A percentile compares a stretch with the other conserved stretches of the same genome.
These are phyloP conservation scores for Symbiodinium pilosum DNA, from an alignment of 73 alveolate genomes.

Conservation along the genomic window DNA sequence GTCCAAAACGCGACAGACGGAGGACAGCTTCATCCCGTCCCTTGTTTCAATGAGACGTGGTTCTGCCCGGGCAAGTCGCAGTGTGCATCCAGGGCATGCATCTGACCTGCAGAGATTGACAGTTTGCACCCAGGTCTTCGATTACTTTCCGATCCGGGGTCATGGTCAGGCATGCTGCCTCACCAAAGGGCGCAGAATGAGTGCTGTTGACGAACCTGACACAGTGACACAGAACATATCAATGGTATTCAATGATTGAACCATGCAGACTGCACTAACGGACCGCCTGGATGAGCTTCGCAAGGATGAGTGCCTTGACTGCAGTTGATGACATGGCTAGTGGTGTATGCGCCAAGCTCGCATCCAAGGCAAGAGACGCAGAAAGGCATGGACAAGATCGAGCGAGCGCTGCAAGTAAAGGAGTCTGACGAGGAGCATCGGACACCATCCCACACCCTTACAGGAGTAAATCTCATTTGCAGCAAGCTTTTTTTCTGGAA, in stretches of 20 bases:
- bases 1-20: neutral
- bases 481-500: too few relatives aligned
- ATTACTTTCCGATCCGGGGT: neutral
- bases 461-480: too few relatives aligned
- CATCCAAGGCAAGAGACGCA: neutral
- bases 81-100: too few relatives aligned
- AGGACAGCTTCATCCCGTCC: neutral
- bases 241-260: too few relatives aligned
- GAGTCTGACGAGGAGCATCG: too few relatives aligned
- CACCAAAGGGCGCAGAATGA: too few relatives aligned
- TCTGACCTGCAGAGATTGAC: too few relatives aligned
- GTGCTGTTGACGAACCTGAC: too few relatives aligned
- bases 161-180: neutral
- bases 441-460: too few relatives aligned
- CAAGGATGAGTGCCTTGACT: neutral
- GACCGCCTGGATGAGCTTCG: neutral
- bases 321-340: too few relatives aligned
- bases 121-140: conserved; percentile 5
- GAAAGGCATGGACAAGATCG: neutral
- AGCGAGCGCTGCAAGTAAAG: neutral
- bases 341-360: neutral
- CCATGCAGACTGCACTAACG: neutral
- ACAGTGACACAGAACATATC: too few relatives aligned
- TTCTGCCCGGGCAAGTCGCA: too few relatives aligned
- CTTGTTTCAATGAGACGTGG: neutral